Base-by-base conservation (phyloP, 2,329 filamentous ascomycete genomes). In the Trichoderma breve region DNA sequence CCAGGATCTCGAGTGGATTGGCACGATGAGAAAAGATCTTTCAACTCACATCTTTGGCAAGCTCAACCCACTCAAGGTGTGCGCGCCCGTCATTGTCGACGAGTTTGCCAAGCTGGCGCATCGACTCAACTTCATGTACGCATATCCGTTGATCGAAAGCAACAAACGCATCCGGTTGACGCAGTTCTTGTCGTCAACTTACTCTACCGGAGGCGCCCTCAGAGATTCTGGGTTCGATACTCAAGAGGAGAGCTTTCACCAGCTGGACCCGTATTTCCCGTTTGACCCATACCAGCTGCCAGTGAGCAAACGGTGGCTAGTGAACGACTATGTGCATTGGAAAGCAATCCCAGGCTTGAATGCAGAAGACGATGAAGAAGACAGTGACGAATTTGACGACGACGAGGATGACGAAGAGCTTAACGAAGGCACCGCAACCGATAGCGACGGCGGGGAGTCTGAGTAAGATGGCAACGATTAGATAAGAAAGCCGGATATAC, bases 271-370 rank as follows among this genome's bases (percentile, higher is more conserved):
- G 0, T 98, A 97, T 80, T 99, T 98, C 78, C 96, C 96, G 0
- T 99, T 99, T 78, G 96, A 99, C 79, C 97, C 97, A 3, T 99
- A 98, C 81, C 92, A 95, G 77, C 85, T 99, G 64, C 95, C 95
- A 0, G 86, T 90, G 75, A 98, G 95, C 80, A 94, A 93, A 81
- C 88, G 90, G 72, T 98, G 96, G 97, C 83, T 99, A 14, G 92
- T 94, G 74, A 87, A 89, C 24, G 92, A 97, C 78, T 98, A 97
- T 78, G 87, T 95, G 34, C 86, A 91, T 65, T 98, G 94, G 93
- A 89, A 89, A 74, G 88, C 90, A 6, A 89, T 97, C 43, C 90
- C 90, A 0, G 93, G 92, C 0, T 82, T 94, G 12, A 87, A 91
- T 72, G 86, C 86, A 28, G 86, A 87, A 6, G 85, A 86, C 7